A percentile compares a stretch with the other conserved stretches of the same genome.
phyloP scores from a whole-genome alignment of 2,329 filamentous ascomycete genomes.

The Epichloe scottii region DNA sequence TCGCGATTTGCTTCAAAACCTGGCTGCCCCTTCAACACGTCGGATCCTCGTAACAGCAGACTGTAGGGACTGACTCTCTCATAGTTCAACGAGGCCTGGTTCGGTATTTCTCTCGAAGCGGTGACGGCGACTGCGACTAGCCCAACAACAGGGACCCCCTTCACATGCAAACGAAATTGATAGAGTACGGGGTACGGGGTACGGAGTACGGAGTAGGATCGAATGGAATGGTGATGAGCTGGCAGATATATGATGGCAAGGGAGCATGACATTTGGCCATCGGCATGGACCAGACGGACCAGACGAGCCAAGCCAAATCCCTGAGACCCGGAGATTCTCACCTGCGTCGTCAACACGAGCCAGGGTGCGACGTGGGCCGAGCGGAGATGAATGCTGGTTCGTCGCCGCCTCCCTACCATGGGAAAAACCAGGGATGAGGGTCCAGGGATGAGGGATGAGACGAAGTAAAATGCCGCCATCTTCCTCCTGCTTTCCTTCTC shows the following conservation, averaged over 20 bases:
- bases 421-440: no score
- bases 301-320: no score
- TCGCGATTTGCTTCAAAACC: not conserved
- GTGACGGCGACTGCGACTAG: not conserved
- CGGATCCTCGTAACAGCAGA: not conserved
- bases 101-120: not conserved
- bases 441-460: no score
- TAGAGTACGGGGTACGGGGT: not conserved
- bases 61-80: constrained; percentile 4
- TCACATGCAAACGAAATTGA: not conserved
- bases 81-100: constrained; percentile 4
- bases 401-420: no score
- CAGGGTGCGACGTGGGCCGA: not conserved
- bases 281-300: no score
- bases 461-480: no score
- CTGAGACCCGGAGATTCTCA: not conserved
- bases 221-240: no score
- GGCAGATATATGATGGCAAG: no score
- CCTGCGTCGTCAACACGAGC: constrained; percentile 3
- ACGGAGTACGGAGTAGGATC: not conserved
- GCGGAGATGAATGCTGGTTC: not conserved
- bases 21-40: constrained; percentile 3
- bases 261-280: no score
- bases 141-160: not conserved
- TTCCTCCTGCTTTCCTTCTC: not conserved